Evolutionary conservation across 768 basidiomycete genomes (phyloP).

Genomic region (Suillus luteus): DNA sequence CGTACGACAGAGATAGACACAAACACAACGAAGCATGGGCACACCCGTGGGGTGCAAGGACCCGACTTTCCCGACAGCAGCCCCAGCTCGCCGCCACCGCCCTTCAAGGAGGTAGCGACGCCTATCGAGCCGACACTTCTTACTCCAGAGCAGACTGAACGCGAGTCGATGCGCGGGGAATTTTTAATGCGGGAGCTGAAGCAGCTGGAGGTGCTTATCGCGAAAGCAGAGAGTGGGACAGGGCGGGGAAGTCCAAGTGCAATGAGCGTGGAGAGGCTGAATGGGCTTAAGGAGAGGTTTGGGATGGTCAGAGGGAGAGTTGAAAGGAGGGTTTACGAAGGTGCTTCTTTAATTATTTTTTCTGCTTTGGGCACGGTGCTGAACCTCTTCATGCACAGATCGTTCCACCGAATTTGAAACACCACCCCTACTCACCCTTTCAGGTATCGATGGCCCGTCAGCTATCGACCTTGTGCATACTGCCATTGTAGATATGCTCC

Average conservation of each 20-base stretch:
- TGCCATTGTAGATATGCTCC: constrained; percentile 5
- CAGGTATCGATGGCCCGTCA: constrained; percentile 1
- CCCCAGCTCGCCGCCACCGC: constrained; percentile 27
- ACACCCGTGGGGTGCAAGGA: neutral
- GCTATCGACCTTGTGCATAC: constrained; percentile 3
- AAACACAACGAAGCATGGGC: neutral
- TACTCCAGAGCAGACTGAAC: constrained; percentile 4
- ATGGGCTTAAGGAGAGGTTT: constrained; percentile 6
- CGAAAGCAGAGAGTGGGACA: neutral
- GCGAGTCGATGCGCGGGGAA: constrained; percentile 4
- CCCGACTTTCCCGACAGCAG: constrained; percentile 5
- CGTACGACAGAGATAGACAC: neutral
- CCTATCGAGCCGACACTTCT: constrained; percentile 5
- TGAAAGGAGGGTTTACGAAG: constrained; percentile 3
- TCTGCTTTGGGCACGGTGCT: neutral
- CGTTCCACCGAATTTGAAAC: neutral
- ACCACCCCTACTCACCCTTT: constrained; percentile 8
- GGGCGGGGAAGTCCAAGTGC: constrained; percentile 9
- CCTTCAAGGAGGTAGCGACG: constrained; percentile 26
- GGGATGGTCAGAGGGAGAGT: constrained; percentile 1
- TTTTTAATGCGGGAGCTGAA: constrained; percentile 7
- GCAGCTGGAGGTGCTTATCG: neutral
- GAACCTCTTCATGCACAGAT: neutral
- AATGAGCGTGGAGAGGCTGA: constrained; percentile 4
- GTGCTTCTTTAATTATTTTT: neutral